A percentile compares a stretch with the other conserved stretches of the same genome.
Conservation (phyloP, 2,329 filamentous ascomycete species). For the Sphaerulina vaccinii region DNA sequence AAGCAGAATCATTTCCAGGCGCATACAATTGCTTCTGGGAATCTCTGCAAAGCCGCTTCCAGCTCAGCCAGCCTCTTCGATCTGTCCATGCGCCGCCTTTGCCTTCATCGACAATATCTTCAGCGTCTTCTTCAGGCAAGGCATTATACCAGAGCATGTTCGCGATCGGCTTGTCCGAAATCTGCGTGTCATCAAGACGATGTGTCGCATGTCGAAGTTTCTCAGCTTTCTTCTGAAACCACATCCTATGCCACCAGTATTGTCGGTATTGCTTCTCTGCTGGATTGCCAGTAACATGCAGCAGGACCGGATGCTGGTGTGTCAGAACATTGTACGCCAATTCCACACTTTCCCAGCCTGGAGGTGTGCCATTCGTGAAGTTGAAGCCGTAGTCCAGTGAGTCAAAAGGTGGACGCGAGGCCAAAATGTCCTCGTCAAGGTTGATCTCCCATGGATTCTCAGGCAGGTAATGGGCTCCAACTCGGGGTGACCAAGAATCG, state of each 20-base stretch:
- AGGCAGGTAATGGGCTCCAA: conserved; percentile 6
- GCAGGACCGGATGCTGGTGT: conserved; percentile 26
- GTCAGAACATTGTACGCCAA: conserved; percentile 34
- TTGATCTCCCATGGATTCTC: conserved; percentile 23
- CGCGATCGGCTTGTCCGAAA: conserved; percentile 26
- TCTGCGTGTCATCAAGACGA: conserved; percentile 15
- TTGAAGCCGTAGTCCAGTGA: conserved; percentile 15
- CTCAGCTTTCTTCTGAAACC: conserved; percentile 33
- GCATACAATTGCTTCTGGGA: conserved; percentile 25
- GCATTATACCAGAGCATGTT: conserved; percentile 32
- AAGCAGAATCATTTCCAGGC: conserved; percentile 18
- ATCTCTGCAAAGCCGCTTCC: conserved; percentile 29
- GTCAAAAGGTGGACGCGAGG: conserved; percentile 29
- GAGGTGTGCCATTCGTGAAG: background rate
- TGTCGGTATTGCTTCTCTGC: conserved; percentile 31
- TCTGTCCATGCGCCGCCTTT: conserved; percentile 33
- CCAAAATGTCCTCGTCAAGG: conserved; percentile 26
- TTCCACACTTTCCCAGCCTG: conserved; percentile 17
- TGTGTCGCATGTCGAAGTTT: conserved; percentile 25
- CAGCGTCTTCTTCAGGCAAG: conserved; percentile 22
- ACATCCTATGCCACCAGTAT: conserved; percentile 35
- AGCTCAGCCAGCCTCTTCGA: conserved; percentile 31
- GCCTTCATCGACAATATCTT: conserved; percentile 22
- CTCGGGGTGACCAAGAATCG: conserved; percentile 26
- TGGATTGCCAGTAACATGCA: conserved; percentile 33